Evolutionary conservation across 2,329 filamentous ascomycete genomes (phyloP).

Genomic region (Apiospora aurea): DNA sequence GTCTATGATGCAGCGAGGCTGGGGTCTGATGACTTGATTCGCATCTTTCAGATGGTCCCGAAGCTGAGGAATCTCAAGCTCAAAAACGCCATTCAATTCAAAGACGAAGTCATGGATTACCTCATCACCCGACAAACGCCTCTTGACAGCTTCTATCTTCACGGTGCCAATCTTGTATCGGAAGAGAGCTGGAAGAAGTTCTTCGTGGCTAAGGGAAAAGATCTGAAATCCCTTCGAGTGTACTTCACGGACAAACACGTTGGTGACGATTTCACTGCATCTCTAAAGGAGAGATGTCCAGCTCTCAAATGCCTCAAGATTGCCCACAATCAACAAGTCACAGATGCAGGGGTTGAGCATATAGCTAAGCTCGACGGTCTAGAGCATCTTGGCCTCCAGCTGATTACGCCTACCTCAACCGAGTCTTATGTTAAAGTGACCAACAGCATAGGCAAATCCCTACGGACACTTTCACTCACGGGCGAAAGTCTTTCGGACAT

Average conservation of each 20-base stretch:
- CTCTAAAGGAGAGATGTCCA: constrained; percentile 70
- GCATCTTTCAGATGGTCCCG: constrained; percentile 80
- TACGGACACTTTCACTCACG: constrained; percentile 78
- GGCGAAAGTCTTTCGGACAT: constrained; percentile 50
- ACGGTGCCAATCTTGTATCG: constrained; percentile 84
- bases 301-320: constrained; percentile 80
- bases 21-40: constrained; percentile 76
- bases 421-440: constrained; percentile 69
- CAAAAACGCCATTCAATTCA: constrained; percentile 89
- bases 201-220: constrained; percentile 68
- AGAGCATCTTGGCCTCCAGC: constrained; percentile 77
- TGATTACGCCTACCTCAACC: constrained; percentile 63
- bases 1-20: constrained; percentile 71
- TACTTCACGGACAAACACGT: constrained; percentile 87
- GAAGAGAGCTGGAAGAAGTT: constrained; percentile 77
- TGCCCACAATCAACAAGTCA: constrained; percentile 78
- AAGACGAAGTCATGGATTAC: constrained; percentile 83
- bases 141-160: constrained; percentile 78
- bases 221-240: constrained; percentile 74
- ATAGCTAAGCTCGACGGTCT: constrained; percentile 70
- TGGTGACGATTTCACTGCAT: constrained; percentile 70
- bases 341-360: constrained; percentile 67
- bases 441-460: constrained; percentile 63
- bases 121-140: constrained; percentile 74
- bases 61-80: constrained; percentile 75